Percentiles rank a stretch among this genome's conserved stretches.
Evolutionary conservation across 192 early-diverging fungal species (phyloP).

Genomic region (Dissophora ornata): DNA sequence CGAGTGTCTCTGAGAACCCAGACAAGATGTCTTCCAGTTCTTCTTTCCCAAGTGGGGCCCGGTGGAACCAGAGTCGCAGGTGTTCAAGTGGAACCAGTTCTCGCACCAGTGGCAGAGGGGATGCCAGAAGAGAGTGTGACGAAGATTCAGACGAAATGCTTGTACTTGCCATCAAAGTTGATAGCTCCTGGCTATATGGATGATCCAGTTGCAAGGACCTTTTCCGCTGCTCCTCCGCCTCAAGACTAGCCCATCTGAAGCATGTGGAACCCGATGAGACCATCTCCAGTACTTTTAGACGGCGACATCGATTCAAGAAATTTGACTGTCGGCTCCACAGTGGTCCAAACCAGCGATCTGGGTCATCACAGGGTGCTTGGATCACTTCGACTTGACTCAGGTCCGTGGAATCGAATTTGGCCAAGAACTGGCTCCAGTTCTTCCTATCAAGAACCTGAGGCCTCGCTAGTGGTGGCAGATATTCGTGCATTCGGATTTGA

Average conservation of each 20-base stretch:
- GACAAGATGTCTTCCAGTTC: slow-evolving; percentile 8
- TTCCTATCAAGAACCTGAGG: not conserved
- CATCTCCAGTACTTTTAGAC: not conserved
- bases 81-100: slow-evolving; percentile 1
- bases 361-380: not conserved
- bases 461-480: slow-evolving; percentile 3
- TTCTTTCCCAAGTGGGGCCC: not conserved
- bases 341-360: not conserved
- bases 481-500: not conserved
- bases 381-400: slow-evolving; percentile 2
- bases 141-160: no score
- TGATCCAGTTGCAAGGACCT: no score
- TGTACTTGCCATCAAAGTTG: no score
- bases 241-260: slow-evolving; percentile 25
- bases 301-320: slow-evolving; percentile 14
- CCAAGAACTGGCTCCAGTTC: slow-evolving; percentile 19
- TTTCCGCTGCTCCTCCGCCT: no score
- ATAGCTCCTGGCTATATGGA: no score
- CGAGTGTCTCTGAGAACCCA: slow-evolving; percentile 10
- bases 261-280: not conserved
- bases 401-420: not conserved
- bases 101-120: no score
- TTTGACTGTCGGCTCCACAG: not conserved
- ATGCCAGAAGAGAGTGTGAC: no score
- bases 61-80: not conserved